phyloP scores from a whole-genome alignment of 1,284 basidiomycete species.

The Moesziomyces antarcticus region DNA sequence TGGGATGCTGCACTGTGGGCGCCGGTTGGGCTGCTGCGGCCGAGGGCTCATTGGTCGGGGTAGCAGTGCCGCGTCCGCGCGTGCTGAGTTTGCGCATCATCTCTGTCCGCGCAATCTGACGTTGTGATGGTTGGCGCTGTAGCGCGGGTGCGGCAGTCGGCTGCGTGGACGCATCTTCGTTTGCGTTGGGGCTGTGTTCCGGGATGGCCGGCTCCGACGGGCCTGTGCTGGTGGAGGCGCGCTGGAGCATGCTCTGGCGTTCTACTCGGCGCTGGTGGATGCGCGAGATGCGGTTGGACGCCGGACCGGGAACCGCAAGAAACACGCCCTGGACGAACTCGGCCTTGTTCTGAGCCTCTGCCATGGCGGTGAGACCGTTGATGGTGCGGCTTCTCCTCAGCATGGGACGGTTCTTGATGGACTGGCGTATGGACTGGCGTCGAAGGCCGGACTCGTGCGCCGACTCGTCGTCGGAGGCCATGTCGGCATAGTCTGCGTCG shows the following conservation, averaged over 20 bases:
- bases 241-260: slow-evolving; percentile 36
- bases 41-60: slow-evolving; percentile 3
- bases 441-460: slow-evolving; percentile 26
- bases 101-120: slow-evolving; percentile 54
- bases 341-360: slow-evolving; percentile 54
- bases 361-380: slow-evolving; percentile 57
- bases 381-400: slow-evolving; percentile 51
- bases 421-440: slow-evolving; percentile 37
- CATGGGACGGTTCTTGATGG: slow-evolving; percentile 27
- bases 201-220: slow-evolving; percentile 11
- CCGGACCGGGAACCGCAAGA: slow-evolving; percentile 44
- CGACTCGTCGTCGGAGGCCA: slow-evolving; percentile 43
- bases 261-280: slow-evolving; percentile 38
- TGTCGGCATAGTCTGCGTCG: slow-evolving; percentile 22
- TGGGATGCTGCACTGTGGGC: neutral
- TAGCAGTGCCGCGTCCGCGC: slow-evolving; percentile 26
- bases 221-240: neutral
- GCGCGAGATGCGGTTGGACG: slow-evolving; percentile 44
- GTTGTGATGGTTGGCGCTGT: slow-evolving; percentile 41
- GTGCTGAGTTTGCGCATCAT: slow-evolving; percentile 60
- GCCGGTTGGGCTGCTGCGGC: slow-evolving; percentile 4
- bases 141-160: slow-evolving; percentile 18
- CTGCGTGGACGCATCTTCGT: neutral
- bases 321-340: slow-evolving; percentile 52
- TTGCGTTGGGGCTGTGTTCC: neutral